Evolutionary conservation across 108 stramenopile genomes (phyloP).

Genomic region (Nitzschia sp.): DNA sequence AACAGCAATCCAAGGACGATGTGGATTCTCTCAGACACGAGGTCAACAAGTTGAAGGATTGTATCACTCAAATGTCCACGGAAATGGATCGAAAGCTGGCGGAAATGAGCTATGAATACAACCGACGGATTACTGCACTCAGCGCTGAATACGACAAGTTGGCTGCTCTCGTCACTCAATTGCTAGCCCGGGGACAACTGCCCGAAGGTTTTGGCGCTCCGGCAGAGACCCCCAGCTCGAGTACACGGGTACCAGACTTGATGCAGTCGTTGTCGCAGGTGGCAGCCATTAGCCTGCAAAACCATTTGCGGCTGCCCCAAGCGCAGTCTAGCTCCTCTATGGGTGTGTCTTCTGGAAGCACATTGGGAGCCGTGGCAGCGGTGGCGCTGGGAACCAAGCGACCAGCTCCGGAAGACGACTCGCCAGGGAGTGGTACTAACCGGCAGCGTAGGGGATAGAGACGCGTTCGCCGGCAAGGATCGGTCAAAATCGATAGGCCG

Average conservation of each 20-base stretch:
- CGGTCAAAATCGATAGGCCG: too few species aligned
- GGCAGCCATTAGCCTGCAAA: constrained; percentile 42
- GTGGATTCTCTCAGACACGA: constrained; percentile 60
- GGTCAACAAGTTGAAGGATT: constrained; percentile 42
- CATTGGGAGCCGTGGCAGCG: constrained; percentile 7
- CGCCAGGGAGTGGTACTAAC: background rate
- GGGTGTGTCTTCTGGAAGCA: background rate
- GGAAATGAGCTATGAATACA: constrained; percentile 55
- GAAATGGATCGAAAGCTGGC: constrained; percentile 52
- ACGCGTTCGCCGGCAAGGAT: too few species aligned
- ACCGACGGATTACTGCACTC: constrained; percentile 38
- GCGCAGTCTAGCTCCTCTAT: background rate
- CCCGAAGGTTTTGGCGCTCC: constrained; percentile 10
- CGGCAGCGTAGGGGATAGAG: constrained; percentile 4
- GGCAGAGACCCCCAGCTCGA: constrained; percentile 1
- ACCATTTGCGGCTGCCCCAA: constrained; percentile 4
- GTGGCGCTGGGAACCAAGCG: background rate
- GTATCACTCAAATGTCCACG: constrained; percentile 25
- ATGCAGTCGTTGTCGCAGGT: constrained; percentile 66
- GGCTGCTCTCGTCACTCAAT: constrained; percentile 36
- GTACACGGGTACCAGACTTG: constrained; percentile 30
- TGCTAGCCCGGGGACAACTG: constrained; percentile 10
- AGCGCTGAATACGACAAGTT: constrained; percentile 52
- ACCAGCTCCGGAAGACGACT: constrained; percentile 4
- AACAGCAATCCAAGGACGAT: constrained; percentile 73